Evolutionary conservation across 1,284 basidiomycete species (phyloP).

Genomic region (Boletus albobrunnescens): DNA sequence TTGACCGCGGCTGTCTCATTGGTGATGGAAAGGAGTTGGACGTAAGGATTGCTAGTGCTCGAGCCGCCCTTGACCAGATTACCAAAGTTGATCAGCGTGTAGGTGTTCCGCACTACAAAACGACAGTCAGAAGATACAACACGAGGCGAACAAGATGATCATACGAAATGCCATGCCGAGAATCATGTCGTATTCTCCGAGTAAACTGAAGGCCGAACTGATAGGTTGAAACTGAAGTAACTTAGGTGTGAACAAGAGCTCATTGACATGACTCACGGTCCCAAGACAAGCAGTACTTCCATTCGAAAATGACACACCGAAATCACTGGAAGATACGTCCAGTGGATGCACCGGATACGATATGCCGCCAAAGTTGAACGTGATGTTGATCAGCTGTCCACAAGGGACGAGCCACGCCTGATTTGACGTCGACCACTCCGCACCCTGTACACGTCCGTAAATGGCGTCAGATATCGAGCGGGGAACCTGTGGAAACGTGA

Average conservation of each 20-base stretch:
- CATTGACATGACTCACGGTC: slow-evolving; percentile 44
- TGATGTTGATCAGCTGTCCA: slow-evolving; percentile 63
- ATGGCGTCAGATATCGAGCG: slow-evolving; percentile 72
- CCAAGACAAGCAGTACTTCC: slow-evolving; percentile 66
- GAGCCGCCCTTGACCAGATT: slow-evolving; percentile 45
- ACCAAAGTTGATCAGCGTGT: slow-evolving; percentile 57
- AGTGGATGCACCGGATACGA: slow-evolving; percentile 71
- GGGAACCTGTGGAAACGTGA: slow-evolving; percentile 66
- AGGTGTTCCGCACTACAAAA: slow-evolving; percentile 63
- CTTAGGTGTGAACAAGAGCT: slow-evolving; percentile 4
- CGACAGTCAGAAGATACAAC: neutral
- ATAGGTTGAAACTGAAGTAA: slow-evolving; percentile 69
- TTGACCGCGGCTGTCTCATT: slow-evolving; percentile 40
- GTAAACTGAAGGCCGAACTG: slow-evolving; percentile 69
- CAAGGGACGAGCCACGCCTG: slow-evolving; percentile 73
- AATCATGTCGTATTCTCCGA: slow-evolving; percentile 77
- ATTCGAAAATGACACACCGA: slow-evolving; percentile 47
- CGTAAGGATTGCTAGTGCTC: slow-evolving; percentile 43
- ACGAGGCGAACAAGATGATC: slow-evolving; percentile 22
- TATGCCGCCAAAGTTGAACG: slow-evolving; percentile 64
- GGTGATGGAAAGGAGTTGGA: slow-evolving; percentile 54
- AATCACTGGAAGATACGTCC: slow-evolving; percentile 66
- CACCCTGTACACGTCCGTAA: slow-evolving; percentile 73
- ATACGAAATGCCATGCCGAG: slow-evolving; percentile 76
- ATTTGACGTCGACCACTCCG: slow-evolving; percentile 54